These are phyloP conservation scores for Triticum monococcum DNA, from an alignment of 176 grass and related monocot species.

Conservation along the genomic window DNA sequence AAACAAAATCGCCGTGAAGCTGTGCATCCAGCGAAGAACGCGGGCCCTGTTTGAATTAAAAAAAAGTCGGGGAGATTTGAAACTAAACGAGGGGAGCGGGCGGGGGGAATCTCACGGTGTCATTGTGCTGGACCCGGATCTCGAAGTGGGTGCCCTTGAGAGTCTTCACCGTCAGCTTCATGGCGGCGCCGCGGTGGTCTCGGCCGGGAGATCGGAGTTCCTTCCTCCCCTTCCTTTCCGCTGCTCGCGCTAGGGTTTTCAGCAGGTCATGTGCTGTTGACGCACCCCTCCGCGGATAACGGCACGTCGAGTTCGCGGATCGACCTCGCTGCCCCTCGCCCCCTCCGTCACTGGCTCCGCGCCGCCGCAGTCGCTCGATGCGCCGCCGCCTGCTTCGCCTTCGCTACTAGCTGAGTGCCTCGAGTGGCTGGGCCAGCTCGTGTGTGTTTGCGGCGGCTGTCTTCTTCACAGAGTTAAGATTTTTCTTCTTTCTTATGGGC, in stretches of 20 bases:
- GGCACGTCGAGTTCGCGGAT: not conserved
- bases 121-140: conserved; percentile 72
- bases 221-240: not conserved
- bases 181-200: conserved; percentile 22
- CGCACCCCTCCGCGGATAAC: not conserved
- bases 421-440: not conserved
- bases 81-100: conserved; percentile 4
- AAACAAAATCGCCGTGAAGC: not conserved
- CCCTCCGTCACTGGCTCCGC: not conserved
- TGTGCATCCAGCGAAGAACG: not conserved
- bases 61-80: not conserved
- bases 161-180: conserved; percentile 93
- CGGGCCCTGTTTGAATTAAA: not conserved
- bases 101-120: conserved; percentile 56
- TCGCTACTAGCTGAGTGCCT: not conserved
- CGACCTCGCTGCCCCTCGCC: not conserved
- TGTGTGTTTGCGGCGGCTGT: not conserved
- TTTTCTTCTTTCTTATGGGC: not conserved
- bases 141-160: conserved; percentile 90
- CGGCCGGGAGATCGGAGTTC: not conserved
- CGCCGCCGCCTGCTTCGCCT: conserved; percentile 17
- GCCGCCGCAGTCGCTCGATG: not conserved
- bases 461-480: not conserved
- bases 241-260: conserved; percentile 42
- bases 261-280: conserved; percentile 1